A percentile compares a stretch with the other conserved stretches of the same genome.
Evolutionary conservation across 345 rosid genomes (phyloP).

Genomic region (Euphorbia tirucalli): DNA sequence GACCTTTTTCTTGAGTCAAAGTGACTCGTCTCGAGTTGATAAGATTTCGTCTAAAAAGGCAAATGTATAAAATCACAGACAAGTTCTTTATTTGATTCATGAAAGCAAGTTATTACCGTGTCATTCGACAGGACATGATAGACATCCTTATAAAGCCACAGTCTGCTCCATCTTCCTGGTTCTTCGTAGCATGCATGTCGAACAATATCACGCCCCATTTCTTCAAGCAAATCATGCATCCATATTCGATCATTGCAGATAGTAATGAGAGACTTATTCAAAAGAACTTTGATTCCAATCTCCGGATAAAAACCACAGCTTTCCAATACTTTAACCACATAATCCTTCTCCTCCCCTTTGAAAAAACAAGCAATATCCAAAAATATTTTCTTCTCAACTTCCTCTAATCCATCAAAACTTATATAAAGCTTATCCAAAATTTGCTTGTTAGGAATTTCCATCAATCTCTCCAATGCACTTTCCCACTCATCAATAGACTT

Average conservation of each 20-base stretch:
- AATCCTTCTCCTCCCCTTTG: not conserved
- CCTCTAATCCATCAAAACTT: conserved; percentile 16
- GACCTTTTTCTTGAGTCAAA: not conserved
- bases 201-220: conserved; percentile 36
- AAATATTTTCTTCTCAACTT: conserved; percentile 13
- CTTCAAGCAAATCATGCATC: conserved; percentile 39
- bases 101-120: conserved; percentile 4
- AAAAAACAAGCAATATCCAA: conserved; percentile 16
- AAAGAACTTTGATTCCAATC: conserved; percentile 4
- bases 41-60: no score
- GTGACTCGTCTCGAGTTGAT: not conserved
- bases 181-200: conserved; percentile 4
- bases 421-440: conserved; percentile 5
- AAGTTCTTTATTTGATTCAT: not conserved
- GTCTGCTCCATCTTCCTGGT: conserved; percentile 19
- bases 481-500: conserved; percentile 9
- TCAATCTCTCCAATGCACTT: conserved; percentile 6
- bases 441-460: not conserved
- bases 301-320: conserved; percentile 4
- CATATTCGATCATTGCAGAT: conserved; percentile 21
- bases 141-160: conserved; percentile 11
- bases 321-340: not conserved
- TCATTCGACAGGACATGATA: conserved; percentile 6
- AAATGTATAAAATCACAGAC: no score
- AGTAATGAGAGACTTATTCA: conserved; percentile 18